A percentile compares a stretch with the other conserved stretches of the same genome.
Conservation (phyloP, 148 eudicot species). For the Persicaria tinctoria region DNA sequence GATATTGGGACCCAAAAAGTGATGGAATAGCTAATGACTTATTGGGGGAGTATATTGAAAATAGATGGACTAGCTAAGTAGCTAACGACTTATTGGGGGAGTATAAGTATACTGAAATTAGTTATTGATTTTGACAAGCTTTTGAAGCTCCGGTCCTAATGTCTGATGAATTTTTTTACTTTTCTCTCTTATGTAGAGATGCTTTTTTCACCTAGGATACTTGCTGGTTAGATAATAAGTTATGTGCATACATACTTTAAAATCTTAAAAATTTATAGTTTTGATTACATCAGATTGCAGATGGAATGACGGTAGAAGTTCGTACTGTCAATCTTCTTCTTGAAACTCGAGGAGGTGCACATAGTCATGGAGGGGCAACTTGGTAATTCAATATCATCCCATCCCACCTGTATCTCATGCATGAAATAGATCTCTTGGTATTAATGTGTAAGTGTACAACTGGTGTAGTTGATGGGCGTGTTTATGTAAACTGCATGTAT, state of each 20-base stretch:
- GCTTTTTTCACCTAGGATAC: neutral
- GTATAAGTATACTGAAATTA: neutral
- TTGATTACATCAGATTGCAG: constrained; percentile 69
- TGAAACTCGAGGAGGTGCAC: constrained; percentile 90
- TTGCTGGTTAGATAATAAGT: neutral
- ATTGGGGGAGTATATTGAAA: too few species aligned
- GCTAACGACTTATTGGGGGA: neutral
- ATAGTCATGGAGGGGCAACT: constrained; percentile 65
- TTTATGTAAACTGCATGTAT: neutral
- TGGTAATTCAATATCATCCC: constrained; percentile 39
- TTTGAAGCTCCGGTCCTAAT: neutral
- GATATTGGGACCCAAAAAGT: neutral
- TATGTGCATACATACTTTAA: neutral
- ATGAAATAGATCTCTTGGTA: neutral
- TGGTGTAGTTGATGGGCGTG: neutral
- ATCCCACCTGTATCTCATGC: constrained; percentile 3
- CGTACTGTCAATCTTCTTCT: constrained; percentile 77
- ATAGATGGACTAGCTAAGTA: neutral
- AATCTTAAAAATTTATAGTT: constrained; percentile 17
- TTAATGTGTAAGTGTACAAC: neutral
- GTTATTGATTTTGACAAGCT: neutral
- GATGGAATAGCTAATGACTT: neutral
- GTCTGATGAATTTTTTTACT: neutral
- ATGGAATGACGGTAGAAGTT: constrained; percentile 95
- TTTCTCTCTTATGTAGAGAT: neutral